Conservation (phyloP, 2,329 filamentous ascomycete species). For the Penicillium sp. region DNA sequence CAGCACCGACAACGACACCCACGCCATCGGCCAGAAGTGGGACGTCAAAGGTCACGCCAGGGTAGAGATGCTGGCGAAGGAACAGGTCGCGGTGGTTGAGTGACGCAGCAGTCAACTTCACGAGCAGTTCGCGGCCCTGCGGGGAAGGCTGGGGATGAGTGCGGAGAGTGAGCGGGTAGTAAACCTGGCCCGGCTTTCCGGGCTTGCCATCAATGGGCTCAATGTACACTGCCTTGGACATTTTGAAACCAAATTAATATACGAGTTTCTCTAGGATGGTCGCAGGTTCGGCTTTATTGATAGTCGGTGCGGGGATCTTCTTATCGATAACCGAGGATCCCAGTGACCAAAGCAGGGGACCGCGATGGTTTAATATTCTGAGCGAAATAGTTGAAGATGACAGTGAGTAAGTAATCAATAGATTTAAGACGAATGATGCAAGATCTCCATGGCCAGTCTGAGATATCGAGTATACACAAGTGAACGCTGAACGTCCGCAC, state of each 20-base stretch:
- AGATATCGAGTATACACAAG: background rate
- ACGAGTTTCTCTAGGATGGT: background rate
- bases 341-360: background rate
- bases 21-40: slow-evolving; percentile 80
- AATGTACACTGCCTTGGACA: slow-evolving; percentile 46
- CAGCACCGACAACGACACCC: slow-evolving; percentile 65
- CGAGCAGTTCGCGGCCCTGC: slow-evolving; percentile 63
- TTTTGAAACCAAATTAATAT: slow-evolving; percentile 16
- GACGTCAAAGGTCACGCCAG: slow-evolving; percentile 70
- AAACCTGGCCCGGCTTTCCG: slow-evolving; percentile 77
- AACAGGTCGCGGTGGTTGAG: slow-evolving; percentile 96
- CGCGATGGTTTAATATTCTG: background rate
- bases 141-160: slow-evolving; percentile 60
- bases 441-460: background rate
- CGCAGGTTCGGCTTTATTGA: background rate
- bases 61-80: slow-evolving; percentile 87
- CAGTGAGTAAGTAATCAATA: background rate
- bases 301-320: slow-evolving; percentile 14
- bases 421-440: background rate
- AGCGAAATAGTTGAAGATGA: background rate
- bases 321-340: slow-evolving; percentile 20
- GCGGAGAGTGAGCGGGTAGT: slow-evolving; percentile 54
- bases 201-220: slow-evolving; percentile 57
- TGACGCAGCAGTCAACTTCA: slow-evolving; percentile 72
- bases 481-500: background rate